Evolutionary conservation across 2,329 filamentous ascomycete species (phyloP).

Genomic region (Talaromyces sp.): DNA sequence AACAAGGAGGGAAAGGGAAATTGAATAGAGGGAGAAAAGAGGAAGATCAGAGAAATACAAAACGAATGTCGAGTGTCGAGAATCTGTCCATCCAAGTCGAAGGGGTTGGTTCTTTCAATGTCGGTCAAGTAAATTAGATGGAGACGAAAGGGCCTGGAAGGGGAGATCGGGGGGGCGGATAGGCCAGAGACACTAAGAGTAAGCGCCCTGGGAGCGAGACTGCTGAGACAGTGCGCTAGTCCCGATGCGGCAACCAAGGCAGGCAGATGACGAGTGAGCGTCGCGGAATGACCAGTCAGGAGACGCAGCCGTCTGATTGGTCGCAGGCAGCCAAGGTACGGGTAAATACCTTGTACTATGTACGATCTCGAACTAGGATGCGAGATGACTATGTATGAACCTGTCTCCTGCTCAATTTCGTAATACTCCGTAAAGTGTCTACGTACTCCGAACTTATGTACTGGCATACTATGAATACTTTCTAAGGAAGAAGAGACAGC

Average conservation of each 20-base stretch:
- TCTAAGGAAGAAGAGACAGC: neutral
- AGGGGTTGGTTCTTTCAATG: neutral
- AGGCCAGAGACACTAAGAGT: neutral
- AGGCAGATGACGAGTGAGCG: slow-evolving; percentile 11
- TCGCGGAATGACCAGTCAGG: neutral
- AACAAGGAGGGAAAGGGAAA: neutral
- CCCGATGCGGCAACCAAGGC: neutral
- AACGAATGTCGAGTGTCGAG: slow-evolving; percentile 15
- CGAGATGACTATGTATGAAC: too few species aligned
- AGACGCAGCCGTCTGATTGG: slow-evolving; percentile 17
- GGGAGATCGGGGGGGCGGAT: neutral
- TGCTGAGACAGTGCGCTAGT: neutral
- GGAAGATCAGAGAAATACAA: slow-evolving; percentile 5
- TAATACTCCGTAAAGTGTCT: too few species aligned
- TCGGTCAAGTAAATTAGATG: neutral
- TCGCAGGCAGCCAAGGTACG: neutral
- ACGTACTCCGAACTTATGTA: neutral
- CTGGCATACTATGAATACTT: too few species aligned
- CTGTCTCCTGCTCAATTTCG: too few species aligned
- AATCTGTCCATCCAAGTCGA: neutral
- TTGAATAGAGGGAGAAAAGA: neutral
- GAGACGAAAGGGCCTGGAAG: neutral
- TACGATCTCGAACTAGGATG: too few species aligned
- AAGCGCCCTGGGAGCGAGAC: neutral
- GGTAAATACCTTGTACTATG: neutral